Base-by-base conservation (phyloP, 148 eudicot species). In the Drosera capensis region DNA sequence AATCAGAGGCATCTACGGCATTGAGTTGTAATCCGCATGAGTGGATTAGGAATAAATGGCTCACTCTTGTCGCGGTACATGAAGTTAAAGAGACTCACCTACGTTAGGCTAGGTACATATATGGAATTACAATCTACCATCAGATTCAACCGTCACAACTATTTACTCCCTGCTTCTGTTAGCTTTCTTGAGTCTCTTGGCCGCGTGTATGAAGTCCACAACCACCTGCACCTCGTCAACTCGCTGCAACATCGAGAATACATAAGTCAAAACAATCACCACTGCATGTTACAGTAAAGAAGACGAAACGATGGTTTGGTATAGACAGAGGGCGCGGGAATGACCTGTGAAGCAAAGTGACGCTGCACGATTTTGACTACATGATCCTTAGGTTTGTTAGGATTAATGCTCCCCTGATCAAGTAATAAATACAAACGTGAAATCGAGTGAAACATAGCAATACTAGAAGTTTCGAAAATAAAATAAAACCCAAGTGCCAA, bases 261-360 rank as follows among this genome's bases (percentile, higher is more conserved):
- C n/a, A n/a, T n/a, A n/a, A n/a, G n/a, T n/a, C n/a, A n/a, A n/a
- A n/a, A n/a, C n/a, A n/a, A n/a, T n/a, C n/a, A n/a, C n/a, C n/a
- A n/a, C n/a, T n/a, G n/a, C n/a, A n/a, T n/a, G n/a, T n/a, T n/a
- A n/a, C n/a, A 28, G 20, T 23, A 42, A 1, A 12, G 9, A 52
- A 1, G 30, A 40, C 18, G 13, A 11, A 17, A 49, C 7, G 19
- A 29, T 28, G 9, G 9, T 4, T 3, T 28, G 6, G 4, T 28
- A 9, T 28, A 28, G 6, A 28, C 31, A 28, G 31, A 28, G 4
- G 8, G 18, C 12, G 37, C 16, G 17, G 16, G 23, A 6, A 31
- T 1, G 37, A 83, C 95, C 93, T 78, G 87, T 40, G 80, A 75
- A 62, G 73, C 72, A 48, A 90, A 84, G 71, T 90, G 97, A 44